Percentiles rank a stretch among this genome's conserved stretches.
Conservation (phyloP, 495 filamentous ascomycete species). For the Penicillium odoratum region DNA sequence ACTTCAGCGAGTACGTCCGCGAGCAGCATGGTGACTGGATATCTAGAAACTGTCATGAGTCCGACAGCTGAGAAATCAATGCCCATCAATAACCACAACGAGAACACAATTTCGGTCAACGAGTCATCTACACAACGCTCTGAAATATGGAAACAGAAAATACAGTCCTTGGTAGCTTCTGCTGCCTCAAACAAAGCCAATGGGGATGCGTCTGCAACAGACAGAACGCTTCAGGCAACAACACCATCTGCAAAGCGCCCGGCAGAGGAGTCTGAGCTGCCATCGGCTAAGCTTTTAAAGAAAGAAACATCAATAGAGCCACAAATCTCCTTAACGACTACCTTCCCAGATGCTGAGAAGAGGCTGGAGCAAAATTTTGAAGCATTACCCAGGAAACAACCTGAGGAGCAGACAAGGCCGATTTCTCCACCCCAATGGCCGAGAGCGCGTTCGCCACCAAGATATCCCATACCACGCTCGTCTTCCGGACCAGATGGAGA, state of each 20-base stretch:
- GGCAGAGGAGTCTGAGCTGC: neutral
- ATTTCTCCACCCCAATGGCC: neutral
- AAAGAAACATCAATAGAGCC: neutral
- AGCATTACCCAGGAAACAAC: neutral
- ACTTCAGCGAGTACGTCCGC: neutral
- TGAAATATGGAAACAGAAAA: neutral
- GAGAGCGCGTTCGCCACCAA: neutral
- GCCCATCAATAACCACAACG: neutral
- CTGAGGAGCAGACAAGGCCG: neutral
- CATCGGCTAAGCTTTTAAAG: neutral
- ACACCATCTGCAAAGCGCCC: neutral
- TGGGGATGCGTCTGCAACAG: neutral
- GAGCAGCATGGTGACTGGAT: neutral
- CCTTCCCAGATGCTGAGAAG: neutral
- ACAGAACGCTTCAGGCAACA: neutral
- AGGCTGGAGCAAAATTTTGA: neutral
- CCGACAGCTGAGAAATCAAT: neutral
- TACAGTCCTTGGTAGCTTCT: neutral
- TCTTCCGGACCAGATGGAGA: neutral
- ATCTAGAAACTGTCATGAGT: neutral
- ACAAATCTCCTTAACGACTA: neutral
- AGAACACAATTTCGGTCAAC: neutral
- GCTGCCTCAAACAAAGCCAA: neutral
- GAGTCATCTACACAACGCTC: neutral
- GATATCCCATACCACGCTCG: neutral